These are phyloP conservation scores for Ophiocordyceps unilateralis DNA, from an alignment of 2,329 filamentous ascomycete genomes.

Conservation along the genomic window DNA sequence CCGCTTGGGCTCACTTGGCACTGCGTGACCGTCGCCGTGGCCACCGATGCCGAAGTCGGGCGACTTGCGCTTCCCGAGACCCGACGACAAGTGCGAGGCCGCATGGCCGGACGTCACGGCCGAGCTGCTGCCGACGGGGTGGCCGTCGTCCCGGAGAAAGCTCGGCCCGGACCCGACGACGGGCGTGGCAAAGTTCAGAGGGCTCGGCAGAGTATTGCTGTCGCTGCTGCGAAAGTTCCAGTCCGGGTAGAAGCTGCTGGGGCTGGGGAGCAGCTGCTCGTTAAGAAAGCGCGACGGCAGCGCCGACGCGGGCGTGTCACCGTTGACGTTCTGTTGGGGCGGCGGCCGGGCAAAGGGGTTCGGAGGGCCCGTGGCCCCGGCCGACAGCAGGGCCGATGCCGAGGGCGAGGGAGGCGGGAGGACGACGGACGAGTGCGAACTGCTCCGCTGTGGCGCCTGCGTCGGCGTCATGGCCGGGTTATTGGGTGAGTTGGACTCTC, in stretches of 20 bases:
- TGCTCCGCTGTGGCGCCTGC: constrained; percentile 30
- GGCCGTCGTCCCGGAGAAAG: constrained; percentile 40
- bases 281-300: constrained; percentile 82
- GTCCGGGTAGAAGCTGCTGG: constrained; percentile 81
- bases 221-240: constrained; percentile 64
- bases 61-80: constrained; percentile 35
- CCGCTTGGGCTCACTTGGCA: constrained; percentile 31
- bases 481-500: constrained; percentile 48
- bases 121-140: constrained; percentile 5
- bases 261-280: constrained; percentile 74
- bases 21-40: constrained; percentile 22
- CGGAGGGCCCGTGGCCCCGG: constrained; percentile 78
- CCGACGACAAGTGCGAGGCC: constrained; percentile 2
- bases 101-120: background rate
- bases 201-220: constrained; percentile 78
- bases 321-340: constrained; percentile 46
- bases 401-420: constrained; percentile 88
- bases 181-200: constrained; percentile 83
- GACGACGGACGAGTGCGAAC: constrained; percentile 53
- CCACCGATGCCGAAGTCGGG: constrained; percentile 29
- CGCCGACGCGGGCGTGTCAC: constrained; percentile 69
- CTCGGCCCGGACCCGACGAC: constrained; percentile 43
- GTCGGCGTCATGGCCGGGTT: constrained; percentile 42
- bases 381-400: constrained; percentile 68
- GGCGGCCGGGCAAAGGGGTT: constrained; percentile 88